A percentile compares a stretch with the other conserved stretches of the same genome.
phyloP scores from a whole-genome alignment of 306 rosid species.

The Prunus dulcis region DNA sequence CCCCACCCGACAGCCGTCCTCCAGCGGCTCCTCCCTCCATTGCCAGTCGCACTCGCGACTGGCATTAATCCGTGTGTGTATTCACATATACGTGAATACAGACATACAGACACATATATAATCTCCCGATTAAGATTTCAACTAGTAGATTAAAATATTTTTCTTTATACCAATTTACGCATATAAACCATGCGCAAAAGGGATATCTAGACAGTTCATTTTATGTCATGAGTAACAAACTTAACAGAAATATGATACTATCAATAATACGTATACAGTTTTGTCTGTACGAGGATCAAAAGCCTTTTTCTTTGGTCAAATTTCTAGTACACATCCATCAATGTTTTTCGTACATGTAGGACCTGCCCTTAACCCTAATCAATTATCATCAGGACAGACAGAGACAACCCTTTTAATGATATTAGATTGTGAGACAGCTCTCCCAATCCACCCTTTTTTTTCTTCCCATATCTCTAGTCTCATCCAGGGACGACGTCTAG shows the following conservation, averaged over 20 bases:
- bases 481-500: not conserved
- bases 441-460: not conserved
- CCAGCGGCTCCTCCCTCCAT: not conserved
- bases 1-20: not conserved
- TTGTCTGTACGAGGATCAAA: too few relatives aligned
- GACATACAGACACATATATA: too few relatives aligned
- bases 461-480: not conserved
- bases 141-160: too few relatives aligned
- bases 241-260: too few relatives aligned
- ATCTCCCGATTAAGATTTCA: too few relatives aligned
- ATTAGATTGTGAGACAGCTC: not conserved
- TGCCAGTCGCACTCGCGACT: not conserved
- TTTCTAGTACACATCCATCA: not conserved
- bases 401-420: not conserved
- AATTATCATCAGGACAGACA: not conserved
- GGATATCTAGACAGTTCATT: too few relatives aligned
- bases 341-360: not conserved
- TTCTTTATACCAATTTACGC: too few relatives aligned
- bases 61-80: not conserved
- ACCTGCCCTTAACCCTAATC: constrained; percentile 5
- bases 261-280: too few relatives aligned
- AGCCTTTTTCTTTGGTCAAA: too few relatives aligned
- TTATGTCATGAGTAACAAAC: too few relatives aligned
- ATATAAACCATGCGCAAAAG: too few relatives aligned
- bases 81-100: too few relatives aligned